Base-by-base conservation (phyloP, 169 alveolate genomes). In the Cryptosporidium baileyi region DNA sequence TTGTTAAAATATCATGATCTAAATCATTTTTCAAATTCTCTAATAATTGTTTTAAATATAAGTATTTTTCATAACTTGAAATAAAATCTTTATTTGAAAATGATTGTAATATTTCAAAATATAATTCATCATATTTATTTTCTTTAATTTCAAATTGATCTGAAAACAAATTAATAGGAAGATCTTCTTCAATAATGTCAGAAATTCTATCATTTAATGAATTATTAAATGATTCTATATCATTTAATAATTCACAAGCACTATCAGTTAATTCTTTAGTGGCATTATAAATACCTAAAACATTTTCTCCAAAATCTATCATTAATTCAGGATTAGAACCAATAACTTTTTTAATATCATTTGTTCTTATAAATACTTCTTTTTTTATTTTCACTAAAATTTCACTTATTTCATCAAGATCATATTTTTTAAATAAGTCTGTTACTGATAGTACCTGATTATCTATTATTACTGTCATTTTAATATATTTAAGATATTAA, bases 301-400 rank as follows among this genome's bases (percentile, higher is more conserved):
- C 85, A 74, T 57, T 74, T n/a, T 74, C 74, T 3, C 85, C 85
- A 74, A 51, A 74, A 19, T 57, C 59, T 36, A 74, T 74, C 85
- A 74, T 74, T 30, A 74, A 41, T 30, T 74, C 85, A 19, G 85
- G 85, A 52, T 74, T 74, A 38, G 85, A 74, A 19, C 85, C 85
- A 38, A 74, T 74, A 1, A 24, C 57, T 47, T 43, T 74, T 6
- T 74, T 74, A 40, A 74, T 61, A 22, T 74, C 85, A 54, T 74
- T 74, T 19, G 74, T 54, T 17, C 85, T 51, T 11, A 51, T 47
- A 54, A 74, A 74, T 15, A 74, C 28, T 36, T 74, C 85, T 19
- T 74, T 74, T 38, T 74, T 74, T 4, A 74, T 19, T 8, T 54
- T 32, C n/a, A 54, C 85, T 13, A 74, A 61, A 52, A 74, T 52